Conservation (phyloP, 2,329 filamentous ascomycete genomes). For the Aspergillus terreus region DNA sequence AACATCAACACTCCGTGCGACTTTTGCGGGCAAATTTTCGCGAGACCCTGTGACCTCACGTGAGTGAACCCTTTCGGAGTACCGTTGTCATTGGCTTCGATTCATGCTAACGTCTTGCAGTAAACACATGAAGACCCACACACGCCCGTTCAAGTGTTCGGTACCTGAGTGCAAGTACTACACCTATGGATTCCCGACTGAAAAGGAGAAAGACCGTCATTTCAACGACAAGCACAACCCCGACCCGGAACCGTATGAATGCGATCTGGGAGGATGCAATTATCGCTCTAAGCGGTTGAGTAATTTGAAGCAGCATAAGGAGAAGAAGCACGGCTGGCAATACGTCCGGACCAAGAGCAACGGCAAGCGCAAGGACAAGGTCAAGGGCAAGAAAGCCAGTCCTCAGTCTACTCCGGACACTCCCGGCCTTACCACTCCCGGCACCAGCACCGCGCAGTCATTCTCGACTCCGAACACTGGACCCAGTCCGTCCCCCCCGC, state of each 20-base stretch:
- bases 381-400: constrained; percentile 56
- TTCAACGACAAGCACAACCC: constrained; percentile 92
- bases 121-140: constrained; percentile 98
- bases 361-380: constrained; percentile 79
- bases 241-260: constrained; percentile 76
- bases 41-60: constrained; percentile 92
- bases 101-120: constrained; percentile 20
- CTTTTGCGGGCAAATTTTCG: constrained; percentile 87
- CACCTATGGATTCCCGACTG: constrained; percentile 87
- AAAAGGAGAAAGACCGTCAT: constrained; percentile 95
- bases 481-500: constrained; percentile 25
- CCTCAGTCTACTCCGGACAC: constrained; percentile 53
- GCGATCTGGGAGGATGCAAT: constrained; percentile 67
- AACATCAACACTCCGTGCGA: constrained; percentile 77
- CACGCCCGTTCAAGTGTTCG: constrained; percentile 91
- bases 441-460: constrained; percentile 49
- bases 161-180: constrained; percentile 82
- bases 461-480: constrained; percentile 48
- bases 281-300: constrained; percentile 95
- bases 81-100: neutral
- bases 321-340: constrained; percentile 89
- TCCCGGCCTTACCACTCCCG: constrained; percentile 61
- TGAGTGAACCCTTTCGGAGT: constrained; percentile 17
- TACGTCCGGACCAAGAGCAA: constrained; percentile 93
- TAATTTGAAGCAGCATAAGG: constrained; percentile 99